A percentile compares a stretch with the other conserved stretches of the same genome.
Conservation (phyloP, 1,139 yeast species). For the Pneumocystis carinii region DNA sequence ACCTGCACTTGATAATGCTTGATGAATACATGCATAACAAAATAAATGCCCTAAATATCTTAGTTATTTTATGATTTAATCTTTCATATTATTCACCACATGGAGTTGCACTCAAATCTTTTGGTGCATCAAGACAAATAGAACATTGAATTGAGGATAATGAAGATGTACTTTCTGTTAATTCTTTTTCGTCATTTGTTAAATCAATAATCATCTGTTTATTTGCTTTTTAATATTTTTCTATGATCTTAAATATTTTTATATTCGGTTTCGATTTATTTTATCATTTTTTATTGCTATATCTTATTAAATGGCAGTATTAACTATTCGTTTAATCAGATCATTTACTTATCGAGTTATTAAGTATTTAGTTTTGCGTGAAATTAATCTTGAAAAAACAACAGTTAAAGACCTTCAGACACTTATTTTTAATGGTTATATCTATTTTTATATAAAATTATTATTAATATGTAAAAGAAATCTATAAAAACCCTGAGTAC, state of each 20-base stretch:
- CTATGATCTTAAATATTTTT: neutral
- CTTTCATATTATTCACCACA: neutral
- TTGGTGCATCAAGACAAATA: neutral
- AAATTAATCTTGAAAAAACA: constrained; percentile 55
- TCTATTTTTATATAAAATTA: neutral
- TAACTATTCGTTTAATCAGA: constrained; percentile 75
- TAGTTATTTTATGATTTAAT: neutral
- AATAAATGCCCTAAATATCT: neutral
- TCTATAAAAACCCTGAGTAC: constrained; percentile 51
- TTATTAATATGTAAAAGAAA: constrained; percentile 27
- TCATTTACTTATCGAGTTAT: constrained; percentile 89
- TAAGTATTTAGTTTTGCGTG: constrained; percentile 57
- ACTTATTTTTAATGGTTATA: constrained; percentile 18
- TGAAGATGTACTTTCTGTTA: neutral
- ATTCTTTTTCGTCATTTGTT: neutral
- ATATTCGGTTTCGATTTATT: neutral
- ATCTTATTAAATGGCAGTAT: constrained; percentile 33
- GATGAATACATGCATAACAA: neutral
- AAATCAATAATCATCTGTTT: neutral
- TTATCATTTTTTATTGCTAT: neutral
- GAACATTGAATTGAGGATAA: neutral
- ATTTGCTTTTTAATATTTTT: neutral
- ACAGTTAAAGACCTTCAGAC: constrained; percentile 52
- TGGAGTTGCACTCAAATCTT: neutral
- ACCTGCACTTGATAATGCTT: neutral